phyloP scores from a whole-genome alignment of 495 filamentous ascomycete genomes.

The Neohortaea acidophila region DNA sequence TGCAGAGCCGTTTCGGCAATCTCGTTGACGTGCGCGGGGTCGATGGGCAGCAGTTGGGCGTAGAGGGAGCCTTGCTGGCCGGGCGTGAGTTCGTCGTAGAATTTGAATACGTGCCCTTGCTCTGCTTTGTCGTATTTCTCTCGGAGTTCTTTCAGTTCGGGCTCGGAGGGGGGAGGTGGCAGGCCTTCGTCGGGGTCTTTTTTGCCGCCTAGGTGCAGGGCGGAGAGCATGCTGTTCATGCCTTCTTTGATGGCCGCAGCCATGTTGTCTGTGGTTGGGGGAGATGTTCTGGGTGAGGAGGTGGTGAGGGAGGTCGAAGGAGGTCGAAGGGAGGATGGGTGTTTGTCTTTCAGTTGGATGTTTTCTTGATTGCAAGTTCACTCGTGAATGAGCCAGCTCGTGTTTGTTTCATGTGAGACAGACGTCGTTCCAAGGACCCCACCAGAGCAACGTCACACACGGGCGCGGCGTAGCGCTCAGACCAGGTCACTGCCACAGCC shows the following conservation, averaged over 20 bases:
- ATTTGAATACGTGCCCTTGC: slow-evolving; percentile 84
- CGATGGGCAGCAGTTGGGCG: slow-evolving; percentile 64
- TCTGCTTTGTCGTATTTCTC: slow-evolving; percentile 61
- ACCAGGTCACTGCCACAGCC: no score
- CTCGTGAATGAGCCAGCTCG: no score
- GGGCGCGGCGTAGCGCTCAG: no score
- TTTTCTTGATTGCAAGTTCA: no score
- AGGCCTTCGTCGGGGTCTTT: slow-evolving; percentile 6
- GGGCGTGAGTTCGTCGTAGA: slow-evolving; percentile 61
- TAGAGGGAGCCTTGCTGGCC: slow-evolving; percentile 65
- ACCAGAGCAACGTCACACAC: no score
- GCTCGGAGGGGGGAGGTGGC: slow-evolving; percentile 38
- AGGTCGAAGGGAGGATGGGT: no score
- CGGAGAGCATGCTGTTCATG: slow-evolving; percentile 17
- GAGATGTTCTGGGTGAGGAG: not conserved
- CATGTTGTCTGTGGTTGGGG: not conserved
- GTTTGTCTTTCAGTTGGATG: no score
- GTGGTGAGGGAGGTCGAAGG: no score
- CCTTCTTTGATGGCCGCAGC: slow-evolving; percentile 6
- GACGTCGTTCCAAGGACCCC: no score
- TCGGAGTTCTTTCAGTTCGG: slow-evolving; percentile 59
- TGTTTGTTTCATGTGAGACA: no score
- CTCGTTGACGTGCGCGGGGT: slow-evolving; percentile 69
- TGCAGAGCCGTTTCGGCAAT: slow-evolving; percentile 68
- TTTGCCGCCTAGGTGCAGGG: slow-evolving; percentile 14